Evolutionary conservation across 2,329 filamentous ascomycete genomes (phyloP), one percentile per base, ranked within the genome.

Genomic region (Trichoderma asperellum): DNA sequence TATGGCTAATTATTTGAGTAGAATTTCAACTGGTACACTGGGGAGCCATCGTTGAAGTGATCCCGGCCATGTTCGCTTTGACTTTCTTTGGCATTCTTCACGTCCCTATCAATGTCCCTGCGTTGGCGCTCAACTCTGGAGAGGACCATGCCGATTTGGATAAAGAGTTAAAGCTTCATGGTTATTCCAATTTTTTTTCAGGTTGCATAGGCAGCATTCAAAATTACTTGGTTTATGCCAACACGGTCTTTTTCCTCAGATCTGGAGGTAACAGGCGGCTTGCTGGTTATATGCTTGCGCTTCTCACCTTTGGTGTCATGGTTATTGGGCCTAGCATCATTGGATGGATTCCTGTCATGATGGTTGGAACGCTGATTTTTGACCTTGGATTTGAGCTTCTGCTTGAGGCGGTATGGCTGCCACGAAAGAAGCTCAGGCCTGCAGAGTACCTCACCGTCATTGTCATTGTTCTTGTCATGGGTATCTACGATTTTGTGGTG

Each of bases 31-130:
- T 91, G 29, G 91, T 98, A 3, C 88, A 94, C 74, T 97, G 93
- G 92, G 85, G 86, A 56, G 96, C 95, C 2, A 86, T 99, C 60
- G 82, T 85, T n/a, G 90, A 94, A 75, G 94, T 92, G 1, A 86
- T 97, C 35, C 96, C 96, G 0, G 94, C 96, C 35, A 98, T 99
- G 92, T 89, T 99, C 75, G 96, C 96, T 0, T 83, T 99, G 71
- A 98, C 96, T 0, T 99, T 99, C 83, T 99, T 99, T 75, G 96
- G 96, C 64, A 91, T 99, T 68, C 87, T 99, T 2, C 96, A 99
- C 77, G 96, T 99, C 2, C 96, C 96, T 0, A 99, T 99, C 81
- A 99, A 99, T 75, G 94, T 99, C 5, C 96, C 96, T 2, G 96
- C 96, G 2, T 83, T 99, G 70, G 96, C 93, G 0, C 91, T 97